Evolutionary conservation across 768 basidiomycete genomes (phyloP), one percentile per base, ranked within the genome.

Genomic region (Termitomyces heimii): DNA sequence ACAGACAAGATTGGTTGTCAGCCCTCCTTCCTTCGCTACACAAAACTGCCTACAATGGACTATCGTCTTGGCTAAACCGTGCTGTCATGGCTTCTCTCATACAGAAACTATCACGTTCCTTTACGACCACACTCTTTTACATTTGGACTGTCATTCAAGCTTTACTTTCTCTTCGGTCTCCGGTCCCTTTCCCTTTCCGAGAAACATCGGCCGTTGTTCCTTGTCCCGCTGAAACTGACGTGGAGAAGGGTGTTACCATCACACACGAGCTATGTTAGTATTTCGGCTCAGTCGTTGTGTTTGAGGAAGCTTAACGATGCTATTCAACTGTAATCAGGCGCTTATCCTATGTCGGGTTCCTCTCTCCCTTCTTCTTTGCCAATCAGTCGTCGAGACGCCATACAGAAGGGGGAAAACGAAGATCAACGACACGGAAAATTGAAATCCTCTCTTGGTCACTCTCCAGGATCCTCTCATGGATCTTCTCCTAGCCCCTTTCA

Each of bases 61-160:
- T 16, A 31, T 37, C 26, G 18, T 29, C 14, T 31, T 26, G n/a
- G n/a, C 8, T 40, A 18, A 29, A 35, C 31, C 32, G 24, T 57
- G 47, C 57, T 22, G 39, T 44, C 55, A 64, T 64, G 63, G 42
- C 60, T 49, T 55, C 60, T 42, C 37, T 58, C 58, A 32, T 57
- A 40, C 55, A 57, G 40, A 57, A 48, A 56, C 50, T 62, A 48
- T 56, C 28, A 24, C 63, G 44, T 54, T 64, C 63, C 26, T 62
- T 64, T 56, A 45, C 51, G 49, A 56, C 49, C 52, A 62, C 63
- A 26, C 54, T 64, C 63, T 58, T 62, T 64, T 62, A 64, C 59
- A 26, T 64, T 29, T 62, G 63, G 63, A 62, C 63, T 45, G 53
- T 62, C 56, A 56, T 64, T 26, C 48, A 58, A 56, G 63, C 63